Evolutionary conservation across 2,329 filamentous ascomycete species (phyloP).

Genomic region (Fusarium sp.): DNA sequence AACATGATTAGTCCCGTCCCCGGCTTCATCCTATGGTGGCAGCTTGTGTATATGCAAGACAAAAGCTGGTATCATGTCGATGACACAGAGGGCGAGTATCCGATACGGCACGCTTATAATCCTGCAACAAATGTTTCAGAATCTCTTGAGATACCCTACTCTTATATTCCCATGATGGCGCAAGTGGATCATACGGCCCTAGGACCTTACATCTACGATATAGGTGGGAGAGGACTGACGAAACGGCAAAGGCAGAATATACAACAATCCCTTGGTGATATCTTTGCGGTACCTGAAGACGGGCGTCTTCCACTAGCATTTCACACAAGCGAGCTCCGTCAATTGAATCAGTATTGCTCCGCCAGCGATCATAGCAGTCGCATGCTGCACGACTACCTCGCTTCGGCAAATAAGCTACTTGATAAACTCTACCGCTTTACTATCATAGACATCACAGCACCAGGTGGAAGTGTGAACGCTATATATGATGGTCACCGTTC

Average conservation of each 20-base stretch:
- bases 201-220: background rate
- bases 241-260: background rate
- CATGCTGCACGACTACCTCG: background rate
- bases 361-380: background rate
- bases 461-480: background rate
- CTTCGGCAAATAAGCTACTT: background rate
- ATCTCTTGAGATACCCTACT: slow-evolving; percentile 1
- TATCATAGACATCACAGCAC: background rate
- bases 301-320: slow-evolving; percentile 1
- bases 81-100: background rate
- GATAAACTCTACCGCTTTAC: background rate
- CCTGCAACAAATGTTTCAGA: background rate
- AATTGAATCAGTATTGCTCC: background rate
- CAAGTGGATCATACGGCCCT: background rate
- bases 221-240: background rate
- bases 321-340: slow-evolving; percentile 3
- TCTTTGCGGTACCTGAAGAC: slow-evolving; percentile 2
- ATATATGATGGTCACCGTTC: background rate
- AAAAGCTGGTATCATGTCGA: slow-evolving; percentile 21
- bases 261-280: background rate
- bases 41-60: background rate
- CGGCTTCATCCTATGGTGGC: slow-evolving; percentile 8
- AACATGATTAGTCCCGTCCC: background rate
- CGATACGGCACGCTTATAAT: background rate
- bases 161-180: background rate